Conservation (phyloP, 306 rosid genomes). For the Quercus agrifolia region DNA sequence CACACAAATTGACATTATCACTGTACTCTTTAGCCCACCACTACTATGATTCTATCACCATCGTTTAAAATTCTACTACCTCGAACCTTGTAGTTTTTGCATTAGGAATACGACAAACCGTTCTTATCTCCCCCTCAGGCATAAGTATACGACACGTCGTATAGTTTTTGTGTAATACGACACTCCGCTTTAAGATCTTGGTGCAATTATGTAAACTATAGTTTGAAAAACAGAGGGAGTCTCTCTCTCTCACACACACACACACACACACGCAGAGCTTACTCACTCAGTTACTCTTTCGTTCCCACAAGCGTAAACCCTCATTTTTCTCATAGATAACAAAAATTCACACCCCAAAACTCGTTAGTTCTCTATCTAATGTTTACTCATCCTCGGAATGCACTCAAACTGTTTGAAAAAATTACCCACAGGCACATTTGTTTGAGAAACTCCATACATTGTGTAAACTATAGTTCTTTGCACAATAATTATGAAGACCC, state of each 20-base stretch:
- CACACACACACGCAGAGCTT: background rate
- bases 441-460: background rate
- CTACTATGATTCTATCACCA: too few relatives aligned
- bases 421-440: background rate
- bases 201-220: too few relatives aligned
- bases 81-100: background rate
- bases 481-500: constrained; percentile 10
- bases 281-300: background rate
- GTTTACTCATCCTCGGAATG: constrained; percentile 1
- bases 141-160: background rate
- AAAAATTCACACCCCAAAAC: background rate
- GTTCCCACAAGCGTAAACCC: background rate
- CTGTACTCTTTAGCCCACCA: background rate
- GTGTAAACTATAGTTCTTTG: background rate
- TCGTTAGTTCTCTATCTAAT: background rate
- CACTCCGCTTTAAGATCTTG: background rate
- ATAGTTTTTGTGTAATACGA: background rate
- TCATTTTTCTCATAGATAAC: background rate
- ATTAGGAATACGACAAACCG: background rate
- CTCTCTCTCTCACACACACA: background rate
- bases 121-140: background rate
- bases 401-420: constrained; percentile 1
- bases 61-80: too few relatives aligned
- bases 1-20: background rate
- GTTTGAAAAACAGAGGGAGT: background rate